phyloP scores from a whole-genome alignment of 176 grass and related monocot species.

The Aechmea fasciata region DNA sequence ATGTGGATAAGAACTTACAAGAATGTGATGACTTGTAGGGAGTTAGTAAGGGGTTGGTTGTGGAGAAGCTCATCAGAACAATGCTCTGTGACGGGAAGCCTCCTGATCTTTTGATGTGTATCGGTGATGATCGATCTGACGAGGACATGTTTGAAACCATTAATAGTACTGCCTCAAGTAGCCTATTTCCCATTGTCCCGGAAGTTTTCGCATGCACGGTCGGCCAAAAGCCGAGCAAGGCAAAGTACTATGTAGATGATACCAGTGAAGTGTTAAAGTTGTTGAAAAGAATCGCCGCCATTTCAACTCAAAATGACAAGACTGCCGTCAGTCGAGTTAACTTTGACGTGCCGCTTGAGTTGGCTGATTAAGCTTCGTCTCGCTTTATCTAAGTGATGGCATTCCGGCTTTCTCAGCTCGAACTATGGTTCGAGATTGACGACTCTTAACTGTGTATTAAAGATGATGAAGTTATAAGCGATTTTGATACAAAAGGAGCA shows the following conservation, averaged over 20 bases:
- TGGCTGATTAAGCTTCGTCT: slow-evolving; percentile 8
- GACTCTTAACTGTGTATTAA: slow-evolving; percentile 15
- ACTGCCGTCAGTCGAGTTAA: slow-evolving; percentile 25
- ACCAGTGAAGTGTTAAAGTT: slow-evolving; percentile 65
- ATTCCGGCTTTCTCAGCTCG: slow-evolving; percentile 7
- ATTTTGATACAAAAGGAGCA: slow-evolving; percentile 35
- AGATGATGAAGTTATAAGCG: slow-evolving; percentile 27
- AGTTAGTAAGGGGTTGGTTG: slow-evolving; percentile 69
- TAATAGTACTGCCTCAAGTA: slow-evolving; percentile 32
- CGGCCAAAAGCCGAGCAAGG: slow-evolving; percentile 86
- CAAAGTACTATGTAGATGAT: slow-evolving; percentile 89
- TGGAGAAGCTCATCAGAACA: slow-evolving; percentile 56
- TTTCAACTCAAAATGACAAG: slow-evolving; percentile 28
- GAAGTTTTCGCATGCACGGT: slow-evolving; percentile 86
- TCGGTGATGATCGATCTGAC: slow-evolving; percentile 74
- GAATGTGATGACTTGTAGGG: slow-evolving; percentile 37
- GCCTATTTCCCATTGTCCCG: slow-evolving; percentile 24
- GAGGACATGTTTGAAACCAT: slow-evolving; percentile 96
- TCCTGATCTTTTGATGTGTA: slow-evolving; percentile 71
- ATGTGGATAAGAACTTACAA: background rate
- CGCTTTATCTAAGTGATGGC: slow-evolving; percentile 1
- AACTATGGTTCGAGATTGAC: slow-evolving; percentile 1
- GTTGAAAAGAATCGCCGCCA: slow-evolving; percentile 33
- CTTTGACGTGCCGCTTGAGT: slow-evolving; percentile 45
- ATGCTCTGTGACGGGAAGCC: slow-evolving; percentile 38